Percentiles rank a stretch among this genome's conserved stretches.
Conservation (phyloP, 2,329 filamentous ascomycete species). For the Epichloe amarillans region DNA sequence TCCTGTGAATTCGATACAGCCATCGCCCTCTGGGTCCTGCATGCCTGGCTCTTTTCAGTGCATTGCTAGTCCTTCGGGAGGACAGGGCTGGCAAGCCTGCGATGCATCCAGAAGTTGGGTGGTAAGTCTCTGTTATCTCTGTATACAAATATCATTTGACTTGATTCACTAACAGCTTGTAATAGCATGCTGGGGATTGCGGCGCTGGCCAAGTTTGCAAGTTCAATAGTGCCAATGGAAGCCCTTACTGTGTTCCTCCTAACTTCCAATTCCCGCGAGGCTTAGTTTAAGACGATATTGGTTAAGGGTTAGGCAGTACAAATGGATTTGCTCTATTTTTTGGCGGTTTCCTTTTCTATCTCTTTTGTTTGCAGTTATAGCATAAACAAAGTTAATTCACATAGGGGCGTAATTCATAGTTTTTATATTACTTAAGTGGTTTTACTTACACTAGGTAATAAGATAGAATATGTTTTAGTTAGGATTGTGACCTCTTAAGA, state of each 20-base stretch:
- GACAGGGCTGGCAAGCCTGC: constrained; percentile 3
- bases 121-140: not conserved
- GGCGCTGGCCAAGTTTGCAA: not conserved
- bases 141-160: not conserved
- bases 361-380: too few species aligned
- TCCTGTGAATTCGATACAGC: not conserved
- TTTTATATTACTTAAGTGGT: too few species aligned
- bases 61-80: not conserved
- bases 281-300: too few species aligned
- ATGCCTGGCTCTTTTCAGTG: constrained; percentile 1
- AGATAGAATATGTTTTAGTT: too few species aligned
- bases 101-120: not conserved
- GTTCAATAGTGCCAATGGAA: not conserved
- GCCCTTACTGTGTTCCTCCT: constrained; percentile 1
- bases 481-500: too few species aligned
- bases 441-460: too few species aligned
- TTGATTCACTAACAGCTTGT: not conserved
- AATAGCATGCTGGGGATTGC: constrained; percentile 1
- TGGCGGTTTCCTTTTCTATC: too few species aligned
- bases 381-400: too few species aligned
- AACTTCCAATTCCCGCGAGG: not conserved
- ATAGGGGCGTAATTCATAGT: too few species aligned
- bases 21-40: not conserved
- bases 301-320: too few species aligned
- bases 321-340: too few species aligned